These are phyloP conservation scores for Medicago truncatula DNA, from an alignment of 306 rosid genomes.

Conservation along the genomic window DNA sequence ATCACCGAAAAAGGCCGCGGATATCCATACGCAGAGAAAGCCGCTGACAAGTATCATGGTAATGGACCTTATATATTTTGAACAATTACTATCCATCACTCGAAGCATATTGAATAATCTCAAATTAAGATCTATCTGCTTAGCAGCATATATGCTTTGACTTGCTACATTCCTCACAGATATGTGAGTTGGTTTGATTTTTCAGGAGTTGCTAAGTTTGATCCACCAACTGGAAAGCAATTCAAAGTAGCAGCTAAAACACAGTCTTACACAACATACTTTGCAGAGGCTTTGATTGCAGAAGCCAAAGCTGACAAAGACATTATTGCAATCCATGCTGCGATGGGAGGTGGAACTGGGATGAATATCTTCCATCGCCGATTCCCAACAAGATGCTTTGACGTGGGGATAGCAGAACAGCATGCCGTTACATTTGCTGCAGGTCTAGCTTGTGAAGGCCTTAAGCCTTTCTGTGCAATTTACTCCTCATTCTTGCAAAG, in stretches of 20 bases:
- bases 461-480: conserved; percentile 91
- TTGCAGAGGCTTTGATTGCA: conserved; percentile 95
- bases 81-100: conserved; percentile 13
- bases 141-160: conserved; percentile 9
- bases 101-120: conserved; percentile 29
- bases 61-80: conserved; percentile 31
- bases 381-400: conserved; percentile 92
- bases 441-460: conserved; percentile 92
- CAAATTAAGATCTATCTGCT: neutral
- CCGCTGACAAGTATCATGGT: conserved; percentile 96
- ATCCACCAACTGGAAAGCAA: conserved; percentile 91
- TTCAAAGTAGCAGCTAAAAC: conserved; percentile 70
- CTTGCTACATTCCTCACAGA: conserved; percentile 26
- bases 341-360: conserved; percentile 99
- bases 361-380: conserved; percentile 90
- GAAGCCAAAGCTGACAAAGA: conserved; percentile 91
- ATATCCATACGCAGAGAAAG: conserved; percentile 94
- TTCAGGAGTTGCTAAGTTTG: conserved; percentile 91
- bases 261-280: conserved; percentile 89
- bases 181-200: conserved; percentile 37
- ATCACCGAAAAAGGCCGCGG: conserved; percentile 97
- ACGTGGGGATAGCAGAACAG: conserved; percentile 97
- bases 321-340: conserved; percentile 93
- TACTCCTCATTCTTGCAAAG: conserved; percentile 97
- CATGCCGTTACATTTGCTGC: conserved; percentile 99